A percentile compares a stretch with the other conserved stretches of the same genome.
Conservation (phyloP, 1,139 yeast genomes). For the Suhomyces yuchorum region DNA sequence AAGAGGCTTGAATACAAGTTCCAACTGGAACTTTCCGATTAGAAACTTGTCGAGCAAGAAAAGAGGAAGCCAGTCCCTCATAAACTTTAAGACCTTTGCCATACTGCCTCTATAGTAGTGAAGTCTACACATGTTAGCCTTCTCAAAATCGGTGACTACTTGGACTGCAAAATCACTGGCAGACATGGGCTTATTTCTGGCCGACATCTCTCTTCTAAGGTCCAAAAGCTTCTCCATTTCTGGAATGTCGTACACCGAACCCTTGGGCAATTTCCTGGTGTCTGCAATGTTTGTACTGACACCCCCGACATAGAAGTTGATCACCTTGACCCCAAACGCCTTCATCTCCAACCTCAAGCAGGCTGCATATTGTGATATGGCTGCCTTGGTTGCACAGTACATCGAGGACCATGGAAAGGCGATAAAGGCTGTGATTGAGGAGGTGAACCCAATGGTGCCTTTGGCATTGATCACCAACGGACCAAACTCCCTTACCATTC, state of each 20-base stretch:
- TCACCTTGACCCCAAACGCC: conserved; percentile 72
- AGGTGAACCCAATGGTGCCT: conserved; percentile 76
- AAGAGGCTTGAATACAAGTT: conserved; percentile 27
- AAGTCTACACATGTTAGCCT: conserved; percentile 45
- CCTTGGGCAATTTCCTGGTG: conserved; percentile 49
- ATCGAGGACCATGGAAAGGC: conserved; percentile 74
- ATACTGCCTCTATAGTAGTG: conserved; percentile 57
- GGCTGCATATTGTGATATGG: conserved; percentile 70
- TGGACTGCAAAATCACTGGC: conserved; percentile 57
- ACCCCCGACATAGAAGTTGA: conserved; percentile 69
- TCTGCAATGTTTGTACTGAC: conserved; percentile 65
- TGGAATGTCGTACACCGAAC: conserved; percentile 56
- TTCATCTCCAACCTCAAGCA: conserved; percentile 65
- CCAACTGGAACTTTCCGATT: conserved; percentile 51
- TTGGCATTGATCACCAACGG: conserved; percentile 62
- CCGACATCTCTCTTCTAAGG: conserved; percentile 62
- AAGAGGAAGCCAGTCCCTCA: conserved; percentile 58
- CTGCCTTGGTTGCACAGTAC: conserved; percentile 76
- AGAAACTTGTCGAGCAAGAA: conserved; percentile 49
- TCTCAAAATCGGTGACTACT: conserved; percentile 53
- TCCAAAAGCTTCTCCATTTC: conserved; percentile 52
- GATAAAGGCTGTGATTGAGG: conserved; percentile 65
- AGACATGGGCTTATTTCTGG: conserved; percentile 57
- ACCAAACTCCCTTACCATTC: conserved; percentile 61
- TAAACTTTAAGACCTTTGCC: conserved; percentile 41